These are phyloP conservation scores for Angomonas ambiguus DNA, from an alignment of 208 protist species.

Conservation along the genomic window DNA sequence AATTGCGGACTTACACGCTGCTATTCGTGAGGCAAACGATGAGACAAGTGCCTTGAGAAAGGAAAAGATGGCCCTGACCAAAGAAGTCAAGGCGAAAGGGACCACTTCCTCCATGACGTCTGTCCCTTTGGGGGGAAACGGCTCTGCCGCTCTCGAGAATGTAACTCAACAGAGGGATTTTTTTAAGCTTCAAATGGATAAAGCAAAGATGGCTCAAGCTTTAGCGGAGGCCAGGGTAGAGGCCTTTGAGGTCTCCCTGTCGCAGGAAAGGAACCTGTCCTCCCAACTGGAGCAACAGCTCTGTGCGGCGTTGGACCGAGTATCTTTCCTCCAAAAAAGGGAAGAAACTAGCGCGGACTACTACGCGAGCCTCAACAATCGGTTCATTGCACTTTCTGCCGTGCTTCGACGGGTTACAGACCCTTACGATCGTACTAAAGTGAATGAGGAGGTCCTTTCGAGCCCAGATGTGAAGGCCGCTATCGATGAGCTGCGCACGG, in stretches of 20 bases:
- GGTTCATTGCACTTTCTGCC: slow-evolving; percentile 37
- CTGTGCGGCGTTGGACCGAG: slow-evolving; percentile 28
- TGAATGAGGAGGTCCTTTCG: neutral
- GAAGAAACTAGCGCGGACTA: slow-evolving; percentile 20
- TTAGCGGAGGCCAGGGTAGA: slow-evolving; percentile 23
- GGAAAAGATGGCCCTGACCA: slow-evolving; percentile 21
- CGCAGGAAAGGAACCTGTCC: slow-evolving; percentile 21
- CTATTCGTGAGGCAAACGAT: slow-evolving; percentile 24
- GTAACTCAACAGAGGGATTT: slow-evolving; percentile 53
- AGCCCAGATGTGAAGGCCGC: slow-evolving; percentile 5
- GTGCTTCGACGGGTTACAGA: slow-evolving; percentile 43
- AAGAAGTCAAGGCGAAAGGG: slow-evolving; percentile 10
- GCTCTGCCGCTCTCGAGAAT: slow-evolving; percentile 17
- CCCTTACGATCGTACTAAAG: neutral
- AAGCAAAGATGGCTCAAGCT: slow-evolving; percentile 15
- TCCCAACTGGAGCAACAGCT: slow-evolving; percentile 34
- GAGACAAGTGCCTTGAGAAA: slow-evolving; percentile 23
- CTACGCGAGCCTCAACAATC: slow-evolving; percentile 31
- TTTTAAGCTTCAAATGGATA: slow-evolving; percentile 58
- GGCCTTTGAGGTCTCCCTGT: slow-evolving; percentile 21
- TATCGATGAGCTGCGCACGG: neutral
- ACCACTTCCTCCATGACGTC: neutral
- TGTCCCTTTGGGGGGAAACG: too few species aligned
- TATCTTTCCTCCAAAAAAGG: slow-evolving; percentile 21
- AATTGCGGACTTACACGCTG: slow-evolving; percentile 31